Conservation (phyloP, 1,284 basidiomycete species). For the Pyrrhoderma noxium region DNA sequence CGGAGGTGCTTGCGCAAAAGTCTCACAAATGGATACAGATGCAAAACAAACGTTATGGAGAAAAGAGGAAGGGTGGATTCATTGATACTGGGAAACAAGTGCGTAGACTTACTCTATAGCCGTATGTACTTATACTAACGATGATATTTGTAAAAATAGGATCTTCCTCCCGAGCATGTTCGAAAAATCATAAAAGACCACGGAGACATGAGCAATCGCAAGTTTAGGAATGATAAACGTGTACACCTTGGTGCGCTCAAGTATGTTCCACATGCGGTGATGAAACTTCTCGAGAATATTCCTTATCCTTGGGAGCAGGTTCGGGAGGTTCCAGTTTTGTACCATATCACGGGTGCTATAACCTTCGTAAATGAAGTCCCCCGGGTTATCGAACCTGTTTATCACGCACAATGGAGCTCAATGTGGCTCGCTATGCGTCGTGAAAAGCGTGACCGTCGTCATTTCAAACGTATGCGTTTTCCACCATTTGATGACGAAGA, state of each 20-base stretch:
- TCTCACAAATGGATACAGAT: slow-evolving; percentile 91
- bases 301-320: slow-evolving; percentile 99
- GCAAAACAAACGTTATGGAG: slow-evolving; percentile 86
- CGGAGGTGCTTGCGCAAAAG: slow-evolving; percentile 76
- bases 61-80: slow-evolving; percentile 82
- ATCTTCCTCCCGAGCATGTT: slow-evolving; percentile 88
- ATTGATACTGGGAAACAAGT: slow-evolving; percentile 94
- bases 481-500: slow-evolving; percentile 99
- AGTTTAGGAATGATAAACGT: slow-evolving; percentile 98
- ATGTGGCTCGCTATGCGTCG: slow-evolving; percentile 99
- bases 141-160: slow-evolving; percentile 39
- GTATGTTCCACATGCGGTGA: slow-evolving; percentile 98
- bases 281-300: slow-evolving; percentile 99
- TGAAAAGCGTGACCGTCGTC: slow-evolving; percentile 97
- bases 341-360: slow-evolving; percentile 99
- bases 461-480: slow-evolving; percentile 99
- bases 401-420: slow-evolving; percentile 98
- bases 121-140: background rate
- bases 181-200: slow-evolving; percentile 98
- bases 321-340: slow-evolving; percentile 92
- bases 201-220: slow-evolving; percentile 94
- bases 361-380: slow-evolving; percentile 99
- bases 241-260: slow-evolving; percentile 97
- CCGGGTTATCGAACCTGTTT: slow-evolving; percentile 93
- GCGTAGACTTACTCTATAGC: slow-evolving; percentile 26